Evolutionary conservation across 305 asterid genomes (phyloP), one percentile per base, ranked within the genome.

Genomic region (Fraxinus paxiana): DNA sequence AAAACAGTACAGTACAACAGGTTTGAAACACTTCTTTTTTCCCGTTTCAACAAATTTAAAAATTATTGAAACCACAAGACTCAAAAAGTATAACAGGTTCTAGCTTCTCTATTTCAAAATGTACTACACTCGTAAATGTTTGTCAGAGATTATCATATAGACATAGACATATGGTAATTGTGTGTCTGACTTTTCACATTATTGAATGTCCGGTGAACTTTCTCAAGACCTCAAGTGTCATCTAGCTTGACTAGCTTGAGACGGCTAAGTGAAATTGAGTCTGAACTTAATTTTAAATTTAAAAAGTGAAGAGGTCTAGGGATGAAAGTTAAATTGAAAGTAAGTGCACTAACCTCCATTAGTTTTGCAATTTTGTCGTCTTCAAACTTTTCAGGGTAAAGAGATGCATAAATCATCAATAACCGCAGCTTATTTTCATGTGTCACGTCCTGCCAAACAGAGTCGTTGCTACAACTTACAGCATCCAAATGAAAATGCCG

Each of bases 321-420:
- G 37, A 65, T 12, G 73, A 67, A 28, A 67, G 17, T 10, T 9
- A 65, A 26, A 26, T 30, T 12, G 20, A 67, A 12, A 77, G 22
- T 34, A 41, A 74, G 51, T 76, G 76, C 30, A 82, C 88, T 71
- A 79, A 94, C 99, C 97, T 96, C 98, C 98, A 96, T 88, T 56
- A 96, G 82, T 86, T 96, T 92, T 73, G 93, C 87, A 83, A 96
- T 88, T 88, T 91, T 93, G 84, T 84, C 98, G 79, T 93, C 92
- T 84, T 94, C 99, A 81, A 94, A 93, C 88, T 94, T 96, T 89
- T 94, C 98, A 79, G 99, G 99, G 89, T 92, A 88, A 80, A 88
- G 87, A 46, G 98, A 93, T 46, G 97, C 99, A 93, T 96, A 96
- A 81, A 96, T 93, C 99, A 96, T 96, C 91, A 96, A 87, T 76